Evolutionary conservation across 169 alveolate species (phyloP).

Genomic region (Theileria parva): DNA sequence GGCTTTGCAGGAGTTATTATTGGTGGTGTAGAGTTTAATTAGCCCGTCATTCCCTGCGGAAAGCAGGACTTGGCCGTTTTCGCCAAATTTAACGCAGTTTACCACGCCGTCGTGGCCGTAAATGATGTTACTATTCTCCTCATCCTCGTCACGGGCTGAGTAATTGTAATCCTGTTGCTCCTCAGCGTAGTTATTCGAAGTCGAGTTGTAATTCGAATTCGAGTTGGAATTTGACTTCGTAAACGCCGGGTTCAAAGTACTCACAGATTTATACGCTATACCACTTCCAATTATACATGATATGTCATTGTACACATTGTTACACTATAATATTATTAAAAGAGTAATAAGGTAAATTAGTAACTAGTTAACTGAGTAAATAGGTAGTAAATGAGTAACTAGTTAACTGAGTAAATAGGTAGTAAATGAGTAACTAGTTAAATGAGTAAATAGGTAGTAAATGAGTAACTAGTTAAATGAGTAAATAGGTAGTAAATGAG

Average conservation of each 20-base stretch:
- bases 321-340: constrained; percentile 14
- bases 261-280: constrained; percentile 42
- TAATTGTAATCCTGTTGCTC: background rate
- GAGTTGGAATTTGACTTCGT: background rate
- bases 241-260: constrained; percentile 12
- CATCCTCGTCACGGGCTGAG: background rate
- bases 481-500: too few relatives aligned
- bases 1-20: background rate
- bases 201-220: background rate
- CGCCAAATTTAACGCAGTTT: constrained; percentile 50
- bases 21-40: constrained; percentile 24
- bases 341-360: too few relatives aligned
- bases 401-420: too few relatives aligned
- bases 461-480: too few relatives aligned
- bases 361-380: too few relatives aligned
- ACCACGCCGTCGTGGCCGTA: constrained; percentile 64
- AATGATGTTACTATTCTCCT: constrained; percentile 3
- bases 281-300: constrained; percentile 56
- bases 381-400: too few relatives aligned
- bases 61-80: constrained; percentile 51
- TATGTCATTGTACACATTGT: constrained; percentile 55
- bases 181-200: background rate
- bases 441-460: too few relatives aligned
- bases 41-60: constrained; percentile 63
- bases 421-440: too few relatives aligned